Conservation (phyloP, 2,329 filamentous ascomycete species). For the Trichoderma arundinaceum region DNA sequence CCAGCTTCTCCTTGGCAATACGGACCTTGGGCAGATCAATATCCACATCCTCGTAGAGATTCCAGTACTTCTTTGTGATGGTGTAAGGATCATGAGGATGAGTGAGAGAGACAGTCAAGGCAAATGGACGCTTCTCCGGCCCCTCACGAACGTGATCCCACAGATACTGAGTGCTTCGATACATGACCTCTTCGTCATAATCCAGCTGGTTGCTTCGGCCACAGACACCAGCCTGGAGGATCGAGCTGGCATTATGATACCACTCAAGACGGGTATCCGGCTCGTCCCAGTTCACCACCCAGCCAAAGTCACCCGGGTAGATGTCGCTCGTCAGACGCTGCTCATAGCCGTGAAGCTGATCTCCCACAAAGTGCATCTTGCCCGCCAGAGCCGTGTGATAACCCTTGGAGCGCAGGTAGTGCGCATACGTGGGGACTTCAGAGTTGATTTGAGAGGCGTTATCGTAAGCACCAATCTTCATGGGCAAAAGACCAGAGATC, state of each 20-base stretch:
- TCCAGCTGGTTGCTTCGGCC: constrained; percentile 94
- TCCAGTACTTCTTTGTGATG: constrained; percentile 93
- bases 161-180: constrained; percentile 84
- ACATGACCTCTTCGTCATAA: constrained; percentile 96
- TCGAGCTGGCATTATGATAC: constrained; percentile 96
- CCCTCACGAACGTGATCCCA: constrained; percentile 89
- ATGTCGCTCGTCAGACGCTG: constrained; percentile 92
- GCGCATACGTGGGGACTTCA: constrained; percentile 88
- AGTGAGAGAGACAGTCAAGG: constrained; percentile 87
- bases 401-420: constrained; percentile 82
- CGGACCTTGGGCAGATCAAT: constrained; percentile 80
- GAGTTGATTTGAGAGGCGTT: constrained; percentile 85
- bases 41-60: constrained; percentile 85
- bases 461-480: constrained; percentile 90
- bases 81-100: constrained; percentile 96
- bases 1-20: constrained; percentile 80
- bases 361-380: constrained; percentile 97
- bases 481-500: constrained; percentile 89
- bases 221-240: constrained; percentile 86
- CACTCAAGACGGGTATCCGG: constrained; percentile 85
- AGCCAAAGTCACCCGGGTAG: constrained; percentile 92
- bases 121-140: constrained; percentile 76
- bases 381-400: constrained; percentile 91
- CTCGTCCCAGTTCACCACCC: constrained; percentile 95
- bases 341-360: constrained; percentile 94